Conservation (phyloP, 2,329 filamentous ascomycete species). For the Colletotrichum ledebouriae region DNA sequence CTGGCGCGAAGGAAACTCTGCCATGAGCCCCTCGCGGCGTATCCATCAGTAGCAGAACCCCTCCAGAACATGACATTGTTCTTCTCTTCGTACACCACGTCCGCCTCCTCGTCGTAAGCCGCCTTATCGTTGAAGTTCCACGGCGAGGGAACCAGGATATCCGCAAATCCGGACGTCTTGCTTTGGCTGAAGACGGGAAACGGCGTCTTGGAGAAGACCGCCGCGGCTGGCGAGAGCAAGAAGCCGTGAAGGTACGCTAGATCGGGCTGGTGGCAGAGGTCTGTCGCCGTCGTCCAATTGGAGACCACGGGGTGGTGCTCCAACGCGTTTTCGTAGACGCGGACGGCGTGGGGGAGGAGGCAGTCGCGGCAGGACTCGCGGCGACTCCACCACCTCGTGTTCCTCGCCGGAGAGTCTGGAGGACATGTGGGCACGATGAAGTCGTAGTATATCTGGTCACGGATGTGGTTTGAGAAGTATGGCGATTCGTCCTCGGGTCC, state of each 20-base stretch:
- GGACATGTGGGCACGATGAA: conserved; percentile 58
- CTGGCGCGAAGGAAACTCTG: conserved; percentile 70
- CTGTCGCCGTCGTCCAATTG: conserved; percentile 46
- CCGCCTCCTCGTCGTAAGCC: conserved; percentile 54
- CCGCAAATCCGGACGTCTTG: conserved; percentile 66
- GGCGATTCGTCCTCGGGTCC: conserved; percentile 27
- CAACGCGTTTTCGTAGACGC: conserved; percentile 47
- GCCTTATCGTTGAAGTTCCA: conserved; percentile 55
- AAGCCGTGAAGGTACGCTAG: conserved; percentile 66
- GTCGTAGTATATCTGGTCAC: conserved; percentile 52
- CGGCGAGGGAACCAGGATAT: conserved; percentile 59
- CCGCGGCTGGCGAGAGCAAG: conserved; percentile 56
- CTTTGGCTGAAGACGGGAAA: conserved; percentile 70
- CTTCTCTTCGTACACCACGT: conserved; percentile 62
- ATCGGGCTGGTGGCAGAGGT: conserved; percentile 65
- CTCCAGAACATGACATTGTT: conserved; percentile 66
- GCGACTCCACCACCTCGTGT: conserved; percentile 55
- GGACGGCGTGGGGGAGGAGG: conserved; percentile 52
- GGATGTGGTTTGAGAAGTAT: conserved; percentile 44
- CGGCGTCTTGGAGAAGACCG: conserved; percentile 52
- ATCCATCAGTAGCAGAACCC: conserved; percentile 65
- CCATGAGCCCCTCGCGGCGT: conserved; percentile 66
- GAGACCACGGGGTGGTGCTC: conserved; percentile 52
- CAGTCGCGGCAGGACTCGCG: conserved; percentile 52
- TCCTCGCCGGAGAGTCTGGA: conserved; percentile 59